phyloP scores from a whole-genome alignment of 768 basidiomycete species.

The Austroboletus eburneus region DNA sequence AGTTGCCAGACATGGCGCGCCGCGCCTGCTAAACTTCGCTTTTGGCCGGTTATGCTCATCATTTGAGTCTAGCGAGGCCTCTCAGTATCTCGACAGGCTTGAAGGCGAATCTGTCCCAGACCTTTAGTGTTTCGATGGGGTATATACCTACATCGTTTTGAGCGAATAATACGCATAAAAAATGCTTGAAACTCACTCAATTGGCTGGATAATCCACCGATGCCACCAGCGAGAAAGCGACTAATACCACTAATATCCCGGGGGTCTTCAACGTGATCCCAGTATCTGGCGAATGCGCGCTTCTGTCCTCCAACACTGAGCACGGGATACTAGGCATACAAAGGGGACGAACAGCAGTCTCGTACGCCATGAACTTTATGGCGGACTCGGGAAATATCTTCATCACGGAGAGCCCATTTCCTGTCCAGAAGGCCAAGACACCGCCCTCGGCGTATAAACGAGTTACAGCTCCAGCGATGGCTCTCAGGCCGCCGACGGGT shows the following conservation, averaged over 20 bases:
- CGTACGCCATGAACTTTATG: conserved; percentile 96
- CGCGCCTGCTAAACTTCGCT: conserved; percentile 56
- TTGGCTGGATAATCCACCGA: conserved; percentile 94
- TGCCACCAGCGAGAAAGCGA: conserved; percentile 91
- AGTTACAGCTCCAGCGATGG: conserved; percentile 66
- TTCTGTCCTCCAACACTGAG: conserved; percentile 52
- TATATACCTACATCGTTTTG: conserved; percentile 68
- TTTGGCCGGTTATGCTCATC: conserved; percentile 81
- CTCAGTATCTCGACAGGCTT: conserved; percentile 2
- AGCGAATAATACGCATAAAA: conserved; percentile 10
- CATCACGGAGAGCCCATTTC: conserved; percentile 86
- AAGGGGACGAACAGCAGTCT: conserved; percentile 69
- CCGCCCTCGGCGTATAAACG: conserved; percentile 90
- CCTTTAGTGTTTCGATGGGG: conserved; percentile 95
- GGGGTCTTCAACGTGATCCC: conserved; percentile 86
- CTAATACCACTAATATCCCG: conserved; percentile 87
- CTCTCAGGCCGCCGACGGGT: conserved; percentile 51
- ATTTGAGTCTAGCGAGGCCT: conserved; percentile 69
- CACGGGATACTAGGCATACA: conserved; percentile 13
- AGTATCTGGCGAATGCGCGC: conserved; percentile 88
- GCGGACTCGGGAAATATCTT: conserved; percentile 99
- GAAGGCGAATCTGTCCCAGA: conserved; percentile 21
- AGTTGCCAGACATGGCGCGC: conserved; percentile 71
- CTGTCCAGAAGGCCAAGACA: conserved; percentile 94
- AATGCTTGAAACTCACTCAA: conserved; percentile 53